Evolutionary conservation across 345 rosid genomes (phyloP), one percentile per base, ranked within the genome.

Genomic region (Lepidium didymum): DNA sequence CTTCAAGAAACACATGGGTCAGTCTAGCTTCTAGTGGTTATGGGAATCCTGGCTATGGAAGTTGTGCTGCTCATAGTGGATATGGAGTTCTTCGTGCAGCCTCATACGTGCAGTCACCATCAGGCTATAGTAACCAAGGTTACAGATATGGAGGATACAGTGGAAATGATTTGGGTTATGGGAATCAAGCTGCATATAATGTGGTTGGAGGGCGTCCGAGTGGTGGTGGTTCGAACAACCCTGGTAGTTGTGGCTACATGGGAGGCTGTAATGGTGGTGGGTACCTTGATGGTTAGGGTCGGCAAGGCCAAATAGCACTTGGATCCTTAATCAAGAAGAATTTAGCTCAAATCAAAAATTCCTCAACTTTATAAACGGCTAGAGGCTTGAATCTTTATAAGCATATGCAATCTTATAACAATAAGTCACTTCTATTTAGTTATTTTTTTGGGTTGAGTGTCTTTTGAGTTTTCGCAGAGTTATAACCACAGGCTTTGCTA

Each of bases 21-120:
- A 54, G 79, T 53, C 96, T 85, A 70, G 75, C 81, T 52, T 87
- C 96, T n/a, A 62, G 90, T 71, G 91, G 90, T 68, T 92, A 92
- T 79, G 94, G 90, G 59, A 62, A 87, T 50, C 84, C 83, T 81
- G 90, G 96, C 19, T 90, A 87, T 81, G 98, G 90, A 34, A 73
- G 50, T 42, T 42, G 80, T 77, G 76, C 85, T 74, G 72, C 91
- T 66, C 86, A 89, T 81, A 89, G 78, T 41, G 81, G 80, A 43
- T 62, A 87, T 42, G 72, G 76, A 70, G 68, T 82, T 64, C 81
- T 74, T n/a, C 78, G 81, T 33, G 63, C 68, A 67, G 84, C 81
- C 55, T 87, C 86, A 47, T 81, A 82, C 4, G 86, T 86, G 34
- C 95, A 87, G 57, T 85, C 96, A 68, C 96, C 87, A 11, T 54